Evolutionary conservation across 1,284 basidiomycete species (phyloP), one percentile per base, ranked within the genome.

Genomic region (Malassezia nana): DNA sequence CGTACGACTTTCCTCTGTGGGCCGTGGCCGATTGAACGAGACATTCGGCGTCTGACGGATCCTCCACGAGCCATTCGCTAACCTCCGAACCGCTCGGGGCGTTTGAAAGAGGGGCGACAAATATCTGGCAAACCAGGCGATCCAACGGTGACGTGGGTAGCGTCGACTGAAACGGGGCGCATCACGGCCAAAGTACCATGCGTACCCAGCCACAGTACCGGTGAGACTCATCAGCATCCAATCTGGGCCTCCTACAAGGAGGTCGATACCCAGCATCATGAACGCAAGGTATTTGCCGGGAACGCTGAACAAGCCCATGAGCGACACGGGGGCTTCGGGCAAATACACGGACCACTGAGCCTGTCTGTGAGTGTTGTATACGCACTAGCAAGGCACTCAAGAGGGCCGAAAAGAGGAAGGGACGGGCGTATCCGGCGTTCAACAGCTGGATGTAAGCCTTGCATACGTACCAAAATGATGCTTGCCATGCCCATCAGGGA

Each of bases 211-310:
- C 0, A 26, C 43, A 6, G 85, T 78, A 1, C 87, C 88, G 0
- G 84, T 83, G 26, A 85, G 70, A 44, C 80, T 77, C 49, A 77
- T 69, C 1, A 82, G 80, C 3, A 82, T 84, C 3, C 78, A 79
- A 0, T 52, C 32, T 0, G 81, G 81, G 3, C 87, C 87, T 10
- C 76, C 82, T 57, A 79, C 79, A 62, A 89, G 69, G 33, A 85
- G 69, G 73, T 89, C 87, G 64, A 90, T 75, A 31, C 66, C 80
- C 48, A 90, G 79, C 64, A 89, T 79, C 35, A 81, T 78, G 67
- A 64, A 64, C 0, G 89, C 86, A 58, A 86, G 80, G 72, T 84
- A 90, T 55, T 77, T 75, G 55, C 85, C 75, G 0, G 85, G 85
- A 20, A 60, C 39, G n/a, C 43, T 65, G 40, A 71, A 46, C 28